Evolutionary conservation across 257 asterid genomes (phyloP), one percentile per base, ranked within the genome.

Genomic region (Capsicum baccatum): DNA sequence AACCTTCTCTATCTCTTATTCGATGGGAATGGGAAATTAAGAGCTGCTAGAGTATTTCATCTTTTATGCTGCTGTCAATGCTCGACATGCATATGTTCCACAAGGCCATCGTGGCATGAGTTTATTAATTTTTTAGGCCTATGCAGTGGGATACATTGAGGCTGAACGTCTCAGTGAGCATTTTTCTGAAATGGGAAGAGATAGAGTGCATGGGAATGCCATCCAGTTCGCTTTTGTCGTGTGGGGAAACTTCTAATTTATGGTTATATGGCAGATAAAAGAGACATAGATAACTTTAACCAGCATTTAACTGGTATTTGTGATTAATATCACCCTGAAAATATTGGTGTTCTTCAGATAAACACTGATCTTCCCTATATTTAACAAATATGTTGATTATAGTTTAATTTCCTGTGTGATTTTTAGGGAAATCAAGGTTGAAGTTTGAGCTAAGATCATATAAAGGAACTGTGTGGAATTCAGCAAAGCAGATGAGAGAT

Each of bases 61-160:
- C 63, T 1, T 60, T 4, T 88, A 85, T 85, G 83, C 79, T 83
- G 90, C 87, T 4, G 42, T 33, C 15, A 90, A 64, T 88, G 90
- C 92, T 47, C 73, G 89, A 3, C 92, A 90, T 69, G 78, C 91
- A 11, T 87, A 90, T 68, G 92, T 90, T 14, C 92, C 90, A 9
- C 91, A 90, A 79, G 92, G 91, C 64, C 92, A 90, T 66, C 87
- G 90, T 3, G 92, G 92, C 15, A 87, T 90, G 67, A 90, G 91
- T 57, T 69, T 90, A 33, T 76, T 88, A 81, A 85, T 88, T 21
- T 90, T 90, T 74, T 89, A 90, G 78, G 85, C 85, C 42, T 84
- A 89, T 52, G 88, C 91, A 8, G 89, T 90, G 47, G 92, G 92
- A 6, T 86, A 90, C 79, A 48, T 83, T 52, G 91, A 88, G 83